A percentile compares a stretch with the other conserved stretches of the same genome.
phyloP scores from a whole-genome alignment of 345 rosid genomes.

The Euphorbia pulcherrima region DNA sequence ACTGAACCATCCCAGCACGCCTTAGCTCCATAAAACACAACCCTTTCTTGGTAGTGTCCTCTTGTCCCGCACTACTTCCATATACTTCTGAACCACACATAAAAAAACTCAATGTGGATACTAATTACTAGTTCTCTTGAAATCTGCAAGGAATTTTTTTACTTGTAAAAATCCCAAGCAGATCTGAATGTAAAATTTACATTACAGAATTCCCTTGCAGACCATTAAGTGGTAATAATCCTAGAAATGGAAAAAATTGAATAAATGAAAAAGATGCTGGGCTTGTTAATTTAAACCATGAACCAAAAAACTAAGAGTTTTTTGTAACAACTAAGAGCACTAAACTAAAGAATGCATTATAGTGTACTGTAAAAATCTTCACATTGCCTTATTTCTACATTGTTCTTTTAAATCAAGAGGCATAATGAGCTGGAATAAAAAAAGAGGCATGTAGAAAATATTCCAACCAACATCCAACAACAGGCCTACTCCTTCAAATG shows the following conservation, averaged over 20 bases:
- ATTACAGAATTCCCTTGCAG: no score
- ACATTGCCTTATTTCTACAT: background rate
- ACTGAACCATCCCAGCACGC: conserved; percentile 37
- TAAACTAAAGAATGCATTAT: background rate
- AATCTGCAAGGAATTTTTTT: no score
- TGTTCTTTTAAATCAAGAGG: background rate
- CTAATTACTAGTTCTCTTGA: no score
- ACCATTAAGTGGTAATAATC: no score
- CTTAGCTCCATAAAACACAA: conserved; percentile 40
- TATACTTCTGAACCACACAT: conserved; percentile 9
- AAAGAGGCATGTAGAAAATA: background rate
- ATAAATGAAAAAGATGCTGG: background rate
- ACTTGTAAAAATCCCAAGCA: no score
- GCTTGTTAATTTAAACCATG: background rate
- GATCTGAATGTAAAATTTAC: no score
- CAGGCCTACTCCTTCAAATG: conserved; percentile 7
- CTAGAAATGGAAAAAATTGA: background rate
- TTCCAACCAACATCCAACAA: conserved; percentile 1
- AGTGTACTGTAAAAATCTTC: background rate
- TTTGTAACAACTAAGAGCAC: background rate
- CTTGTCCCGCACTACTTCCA: conserved; percentile 14
- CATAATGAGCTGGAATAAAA: no score
- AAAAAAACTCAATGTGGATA: conserved; percentile 5
- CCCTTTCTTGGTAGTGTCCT: conserved; percentile 37
- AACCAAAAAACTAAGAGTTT: background rate